Evolutionary conservation across 31 red algal genomes (phyloP), one percentile per base, ranked within the genome.

Genomic region (Endocladia muricata): DNA sequence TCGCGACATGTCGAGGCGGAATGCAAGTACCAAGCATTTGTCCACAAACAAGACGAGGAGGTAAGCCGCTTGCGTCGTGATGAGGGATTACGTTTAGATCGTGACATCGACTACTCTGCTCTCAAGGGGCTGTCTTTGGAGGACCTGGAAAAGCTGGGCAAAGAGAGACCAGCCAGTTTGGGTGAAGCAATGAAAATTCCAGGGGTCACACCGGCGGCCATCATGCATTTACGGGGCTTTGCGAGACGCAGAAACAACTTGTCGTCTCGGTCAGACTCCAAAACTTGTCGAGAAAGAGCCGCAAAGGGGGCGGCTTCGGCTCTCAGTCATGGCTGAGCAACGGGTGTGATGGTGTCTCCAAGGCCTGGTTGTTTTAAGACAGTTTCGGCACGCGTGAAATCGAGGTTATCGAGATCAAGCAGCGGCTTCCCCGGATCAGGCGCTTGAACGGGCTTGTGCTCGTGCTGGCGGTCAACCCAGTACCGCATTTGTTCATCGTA

Each of bases 401-500:
- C n/a, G n/a, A 84, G 37, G 42, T 54, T 40, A 43, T 68, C 68
- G 19, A 84, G 68, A 31, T 84, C 51, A 2, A 84, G 57, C 1
- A 84, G 55, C 26, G 81, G 47, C 37, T 84, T 74, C 11, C 51
- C 51, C 13, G 81, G 81, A 38, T 84, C 69, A 3, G 60, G 68
- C 63, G 57, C 5, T 9, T 8, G 2, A 21, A 55, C 25, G 34
- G 30, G 36, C 37, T 51, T 7, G 29, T 3, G 3, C 54, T 75
- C 60, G 11, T 75, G 38, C 40, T 74, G 70, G 31, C 81, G 39
- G 2, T 59, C 68, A 42, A 75, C 69, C 81, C 81, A 84, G 23
- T 29, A 74, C 22, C 81, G 68, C 81, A 84, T 84, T 26, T 39
- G 37, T 34, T 74, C 68, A 55, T 84, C 81, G 52, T 84, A 84